phyloP scores from a whole-genome alignment of 75 land plant species.

The Chamaecyparis obtusa region DNA sequence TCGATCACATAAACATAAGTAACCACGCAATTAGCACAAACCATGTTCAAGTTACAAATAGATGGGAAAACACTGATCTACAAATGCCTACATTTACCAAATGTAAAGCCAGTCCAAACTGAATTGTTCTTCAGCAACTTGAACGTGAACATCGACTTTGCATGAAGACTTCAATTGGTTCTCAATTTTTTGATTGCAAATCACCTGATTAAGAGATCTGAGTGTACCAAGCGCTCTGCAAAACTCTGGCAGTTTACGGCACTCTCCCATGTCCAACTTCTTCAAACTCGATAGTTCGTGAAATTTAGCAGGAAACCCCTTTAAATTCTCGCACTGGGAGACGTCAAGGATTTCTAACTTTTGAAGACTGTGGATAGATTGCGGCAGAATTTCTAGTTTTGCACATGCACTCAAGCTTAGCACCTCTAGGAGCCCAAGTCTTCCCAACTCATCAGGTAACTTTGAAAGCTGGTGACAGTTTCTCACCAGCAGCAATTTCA shows the following conservation, averaged over 20 bases:
- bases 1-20: too few relatives aligned
- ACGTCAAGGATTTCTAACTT: not conserved
- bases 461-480: not conserved
- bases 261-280: constrained; percentile 5
- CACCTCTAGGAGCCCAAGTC: not conserved
- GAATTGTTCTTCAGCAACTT: too few relatives aligned
- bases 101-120: too few relatives aligned
- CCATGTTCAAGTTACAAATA: too few relatives aligned
- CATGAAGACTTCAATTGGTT: not conserved
- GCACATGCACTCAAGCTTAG: not conserved
- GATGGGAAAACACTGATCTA: too few relatives aligned
- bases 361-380: not conserved
- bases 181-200: not conserved
- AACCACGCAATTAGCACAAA: too few relatives aligned
- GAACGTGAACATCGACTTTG: not conserved
- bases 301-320: not conserved
- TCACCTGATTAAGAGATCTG: not conserved
- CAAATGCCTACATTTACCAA: too few relatives aligned
- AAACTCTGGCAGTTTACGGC: not conserved
- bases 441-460: constrained; percentile 6
- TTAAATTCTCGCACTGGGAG: not conserved
- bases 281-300: not conserved
- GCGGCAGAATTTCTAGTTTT: not conserved
- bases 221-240: not conserved
- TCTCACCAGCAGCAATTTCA: not conserved